phyloP scores from a whole-genome alignment of 371 early-diverging fungal genomes.

The Mortierella sp. region DNA sequence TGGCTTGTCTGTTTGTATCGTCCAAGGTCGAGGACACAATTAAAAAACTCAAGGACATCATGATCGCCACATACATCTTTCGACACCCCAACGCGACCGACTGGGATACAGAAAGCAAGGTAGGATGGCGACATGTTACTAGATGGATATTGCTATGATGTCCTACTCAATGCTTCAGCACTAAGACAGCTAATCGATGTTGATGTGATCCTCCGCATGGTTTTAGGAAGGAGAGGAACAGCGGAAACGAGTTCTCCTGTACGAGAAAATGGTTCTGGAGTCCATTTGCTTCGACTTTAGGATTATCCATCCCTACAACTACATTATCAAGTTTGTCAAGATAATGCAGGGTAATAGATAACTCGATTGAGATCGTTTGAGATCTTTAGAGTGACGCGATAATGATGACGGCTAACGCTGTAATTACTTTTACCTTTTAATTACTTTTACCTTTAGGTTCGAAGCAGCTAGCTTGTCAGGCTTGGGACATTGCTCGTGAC shows the following conservation, averaged over 20 bases:
- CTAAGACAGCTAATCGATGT: not conserved
- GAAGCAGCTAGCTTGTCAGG: constrained; percentile 64
- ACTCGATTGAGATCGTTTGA: not conserved
- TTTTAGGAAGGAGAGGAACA: constrained; percentile 66
- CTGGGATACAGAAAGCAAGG: constrained; percentile 69
- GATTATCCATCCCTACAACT: constrained; percentile 72
- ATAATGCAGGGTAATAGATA: constrained; percentile 64
- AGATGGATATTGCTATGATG: not conserved
- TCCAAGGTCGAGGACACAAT: constrained; percentile 85
- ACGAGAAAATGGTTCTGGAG: constrained; percentile 74
- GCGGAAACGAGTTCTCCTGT: constrained; percentile 66
- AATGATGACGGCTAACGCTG: not conserved
- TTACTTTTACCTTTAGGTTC: constrained; percentile 59
- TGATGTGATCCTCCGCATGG: not conserved
- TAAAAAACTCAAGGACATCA: constrained; percentile 82
- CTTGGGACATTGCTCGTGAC: constrained; percentile 68
- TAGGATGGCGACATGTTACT: constrained; percentile 7
- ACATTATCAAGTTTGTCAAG: constrained; percentile 74
- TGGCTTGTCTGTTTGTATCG: constrained; percentile 82
- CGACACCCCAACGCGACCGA: constrained; percentile 70
- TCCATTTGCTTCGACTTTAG: constrained; percentile 77
- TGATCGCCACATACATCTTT: constrained; percentile 73
- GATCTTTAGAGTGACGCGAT: too few relatives aligned
- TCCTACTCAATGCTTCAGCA: not conserved
- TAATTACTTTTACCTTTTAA: too few relatives aligned